Conservation (phyloP, 495 filamentous ascomycete genomes). For the Xylaria acuta region DNA sequence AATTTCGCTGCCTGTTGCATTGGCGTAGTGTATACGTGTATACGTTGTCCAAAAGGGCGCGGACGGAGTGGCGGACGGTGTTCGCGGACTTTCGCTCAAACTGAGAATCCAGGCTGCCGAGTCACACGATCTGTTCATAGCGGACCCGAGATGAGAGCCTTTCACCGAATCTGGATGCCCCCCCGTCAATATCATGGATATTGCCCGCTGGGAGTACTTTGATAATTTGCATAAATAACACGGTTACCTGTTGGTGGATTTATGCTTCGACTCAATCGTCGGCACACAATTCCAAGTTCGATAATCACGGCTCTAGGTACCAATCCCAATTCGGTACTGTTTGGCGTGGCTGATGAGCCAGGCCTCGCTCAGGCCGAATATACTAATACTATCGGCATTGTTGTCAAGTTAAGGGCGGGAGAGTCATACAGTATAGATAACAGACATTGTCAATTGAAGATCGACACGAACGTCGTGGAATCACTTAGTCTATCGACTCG, state of each 20-base stretch:
- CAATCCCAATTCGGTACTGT: slow-evolving; percentile 13
- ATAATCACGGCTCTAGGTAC: not conserved
- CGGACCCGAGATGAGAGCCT: not conserved
- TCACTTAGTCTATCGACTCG: slow-evolving; percentile 12
- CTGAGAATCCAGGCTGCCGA: slow-evolving; percentile 3
- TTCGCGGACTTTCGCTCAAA: slow-evolving; percentile 21
- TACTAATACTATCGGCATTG: slow-evolving; percentile 13
- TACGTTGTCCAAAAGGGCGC: not conserved
- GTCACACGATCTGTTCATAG: not conserved
- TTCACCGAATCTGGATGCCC: not conserved
- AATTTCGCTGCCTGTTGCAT: slow-evolving; percentile 19
- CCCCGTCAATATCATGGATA: slow-evolving; percentile 1
- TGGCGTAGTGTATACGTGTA: not conserved
- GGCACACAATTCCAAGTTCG: not conserved
- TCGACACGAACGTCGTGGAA: slow-evolving; percentile 17
- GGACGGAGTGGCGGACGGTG: slow-evolving; percentile 6
- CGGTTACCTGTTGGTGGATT: not conserved
- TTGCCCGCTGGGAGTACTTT: not conserved
- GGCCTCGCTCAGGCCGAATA: slow-evolving; percentile 9
- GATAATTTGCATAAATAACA: not conserved
- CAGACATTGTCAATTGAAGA: slow-evolving; percentile 10
- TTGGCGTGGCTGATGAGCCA: not conserved
- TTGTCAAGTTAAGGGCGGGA: slow-evolving; percentile 13
- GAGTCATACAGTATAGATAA: not conserved
- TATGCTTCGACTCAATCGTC: not conserved